A percentile compares a stretch with the other conserved stretches of the same genome.
Evolutionary conservation across 2,329 filamentous ascomycete species (phyloP).

Genomic region (Teratosphaeriaceae sp.): DNA sequence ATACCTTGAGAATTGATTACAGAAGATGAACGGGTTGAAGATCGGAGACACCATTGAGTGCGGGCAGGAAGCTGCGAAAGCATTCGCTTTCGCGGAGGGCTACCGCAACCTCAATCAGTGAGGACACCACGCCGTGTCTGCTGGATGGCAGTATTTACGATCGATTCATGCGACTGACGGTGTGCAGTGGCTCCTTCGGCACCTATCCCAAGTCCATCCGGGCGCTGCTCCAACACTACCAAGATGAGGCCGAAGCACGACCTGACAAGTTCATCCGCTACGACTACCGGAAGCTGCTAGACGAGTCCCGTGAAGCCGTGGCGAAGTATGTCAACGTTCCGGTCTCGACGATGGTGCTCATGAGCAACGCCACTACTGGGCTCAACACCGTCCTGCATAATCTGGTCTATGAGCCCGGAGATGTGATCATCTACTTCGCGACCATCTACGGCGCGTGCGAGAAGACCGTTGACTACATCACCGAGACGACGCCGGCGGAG

Average conservation of each 20-base stretch:
- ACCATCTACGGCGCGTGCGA: slow-evolving; percentile 74
- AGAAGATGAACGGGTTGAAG: slow-evolving; percentile 6
- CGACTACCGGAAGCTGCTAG: slow-evolving; percentile 55
- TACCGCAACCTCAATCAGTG: slow-evolving; percentile 73
- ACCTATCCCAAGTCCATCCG: slow-evolving; percentile 61
- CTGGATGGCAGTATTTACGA: too few species aligned
- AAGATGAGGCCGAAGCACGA: slow-evolving; percentile 57
- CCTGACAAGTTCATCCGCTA: slow-evolving; percentile 75
- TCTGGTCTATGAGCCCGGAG: slow-evolving; percentile 59
- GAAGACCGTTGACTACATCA: slow-evolving; percentile 65
- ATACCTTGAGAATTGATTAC: too few species aligned
- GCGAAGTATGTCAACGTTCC: slow-evolving; percentile 62
- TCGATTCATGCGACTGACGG: too few species aligned
- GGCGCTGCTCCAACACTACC: slow-evolving; percentile 54
- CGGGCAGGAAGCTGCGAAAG: slow-evolving; percentile 44
- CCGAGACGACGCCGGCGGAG: slow-evolving; percentile 55
- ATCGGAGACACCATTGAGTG: slow-evolving; percentile 20
- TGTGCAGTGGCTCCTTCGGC: slow-evolving; percentile 14
- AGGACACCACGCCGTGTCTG: too few species aligned
- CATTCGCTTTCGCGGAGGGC: slow-evolving; percentile 63
- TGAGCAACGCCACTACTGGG: slow-evolving; percentile 73
- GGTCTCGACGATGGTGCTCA: slow-evolving; percentile 62
- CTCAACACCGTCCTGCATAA: slow-evolving; percentile 76
- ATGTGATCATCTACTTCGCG: slow-evolving; percentile 72
- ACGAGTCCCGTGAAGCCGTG: slow-evolving; percentile 57